Evolutionary conservation across 2,329 filamentous ascomycete genomes (phyloP), one percentile per base, ranked within the genome.

Genomic region (Lecanoromycetidae sp.): DNA sequence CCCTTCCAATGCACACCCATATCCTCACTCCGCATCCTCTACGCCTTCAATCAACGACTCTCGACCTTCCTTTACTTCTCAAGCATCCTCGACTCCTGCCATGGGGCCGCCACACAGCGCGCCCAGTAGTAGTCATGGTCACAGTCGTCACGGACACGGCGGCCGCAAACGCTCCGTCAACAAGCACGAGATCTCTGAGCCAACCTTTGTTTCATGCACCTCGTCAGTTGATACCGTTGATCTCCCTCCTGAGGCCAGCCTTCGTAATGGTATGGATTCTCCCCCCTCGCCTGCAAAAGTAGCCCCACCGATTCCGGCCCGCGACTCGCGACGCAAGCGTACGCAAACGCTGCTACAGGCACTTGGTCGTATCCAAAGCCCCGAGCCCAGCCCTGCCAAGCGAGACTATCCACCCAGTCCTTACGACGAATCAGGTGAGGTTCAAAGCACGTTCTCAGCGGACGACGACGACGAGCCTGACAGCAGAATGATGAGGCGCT

Each of bases 151-250:
- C 17, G 27, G 32, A 36, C 19, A n/a, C 12, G 20, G 39, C 38
- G 17, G 17, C 13, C 50, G 75, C 30, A 80, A 79, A 64, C 72
- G 73, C 55, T 68, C 71, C 0, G 67, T 81, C 39, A 72, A 72
- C 52, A 82, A 82, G 60, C 65, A 68, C 10, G 71, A 75, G 48
- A 82, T 82, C 41, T 79, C 76, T 2, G 77, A 81, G 55, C 78
- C 78, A 0, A 66, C 64, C 3, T 67, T 75, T 50, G 56, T 74
- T 22, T 72, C 70, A 1, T 67, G 48, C 42, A 58, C 56, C 30
- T 57, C 56, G 12, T 55, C 54, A 10, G 53, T 57, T 27, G 50
- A 50, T 25, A 57, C 56, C 12, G 44, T 58, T 6, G 47, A 54
- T 39, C 45, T 58, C n/a, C 56, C 56, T 10, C 41, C 43, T 7